phyloP scores from a whole-genome alignment of 768 basidiomycete genomes.

The Naganishia friedmannii region DNA sequence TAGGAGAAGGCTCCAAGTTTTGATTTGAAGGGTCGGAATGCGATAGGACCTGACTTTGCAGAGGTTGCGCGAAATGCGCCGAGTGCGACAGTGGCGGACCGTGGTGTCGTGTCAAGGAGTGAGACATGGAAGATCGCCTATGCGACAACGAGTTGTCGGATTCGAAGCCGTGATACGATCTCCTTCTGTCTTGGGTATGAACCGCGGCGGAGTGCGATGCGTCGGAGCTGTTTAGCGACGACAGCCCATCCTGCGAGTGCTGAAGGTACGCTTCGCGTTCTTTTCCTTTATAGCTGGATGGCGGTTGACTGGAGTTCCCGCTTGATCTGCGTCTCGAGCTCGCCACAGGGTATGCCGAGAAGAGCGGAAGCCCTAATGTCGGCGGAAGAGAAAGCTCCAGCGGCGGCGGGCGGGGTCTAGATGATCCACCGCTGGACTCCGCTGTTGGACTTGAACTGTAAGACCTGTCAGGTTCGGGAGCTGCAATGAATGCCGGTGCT shows the following conservation, averaged over 20 bases:
- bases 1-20: background rate
- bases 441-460: background rate
- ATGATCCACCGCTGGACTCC: background rate
- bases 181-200: background rate
- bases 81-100: constrained; percentile 16
- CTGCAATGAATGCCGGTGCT: background rate
- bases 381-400: background rate
- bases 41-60: background rate
- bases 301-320: background rate
- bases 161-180: constrained; percentile 12
- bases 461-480: too few species aligned
- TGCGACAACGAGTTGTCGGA: background rate
- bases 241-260: too few species aligned
- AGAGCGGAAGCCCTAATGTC: constrained; percentile 3
- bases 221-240: background rate
- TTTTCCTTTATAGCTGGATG: constrained; percentile 19
- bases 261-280: background rate
- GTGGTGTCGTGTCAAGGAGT: background rate
- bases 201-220: background rate
- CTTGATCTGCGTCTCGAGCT: constrained; percentile 8
- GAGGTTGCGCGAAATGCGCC: constrained; percentile 6
- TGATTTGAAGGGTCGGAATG: background rate
- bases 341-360: constrained; percentile 18
- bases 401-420: background rate
- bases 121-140: background rate